Percentiles rank a stretch among this genome's conserved stretches.
Conservation (phyloP, 176 grass and related monocot species). For the Triticum timopheevii region DNA sequence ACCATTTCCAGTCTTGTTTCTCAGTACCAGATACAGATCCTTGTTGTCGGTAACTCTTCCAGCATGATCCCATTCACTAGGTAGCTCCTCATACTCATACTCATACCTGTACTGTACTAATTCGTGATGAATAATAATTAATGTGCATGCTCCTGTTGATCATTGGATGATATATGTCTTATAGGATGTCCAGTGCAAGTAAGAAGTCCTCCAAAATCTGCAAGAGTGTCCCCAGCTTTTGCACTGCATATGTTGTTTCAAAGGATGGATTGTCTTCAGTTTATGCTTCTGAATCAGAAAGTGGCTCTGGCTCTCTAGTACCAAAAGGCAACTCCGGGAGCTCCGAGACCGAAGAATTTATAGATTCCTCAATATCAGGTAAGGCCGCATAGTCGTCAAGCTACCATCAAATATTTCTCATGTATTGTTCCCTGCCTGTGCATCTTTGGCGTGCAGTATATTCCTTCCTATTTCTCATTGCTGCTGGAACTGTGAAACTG, state of each 20-base stretch:
- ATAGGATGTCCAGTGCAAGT: slow-evolving; percentile 26
- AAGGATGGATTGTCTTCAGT: slow-evolving; percentile 38
- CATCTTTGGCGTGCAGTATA: background rate
- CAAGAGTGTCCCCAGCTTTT: slow-evolving; percentile 40
- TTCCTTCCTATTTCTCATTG: slow-evolving; percentile 11
- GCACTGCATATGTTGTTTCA: slow-evolving; percentile 35
- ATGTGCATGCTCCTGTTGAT: background rate
- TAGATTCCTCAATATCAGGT: slow-evolving; percentile 34
- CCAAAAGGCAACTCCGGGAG: background rate
- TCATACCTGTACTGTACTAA: background rate
- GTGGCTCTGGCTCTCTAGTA: background rate
- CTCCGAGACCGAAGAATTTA: slow-evolving; percentile 4
- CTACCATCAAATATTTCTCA: background rate
- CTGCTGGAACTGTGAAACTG: slow-evolving; percentile 13
- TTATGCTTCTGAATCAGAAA: slow-evolving; percentile 19
- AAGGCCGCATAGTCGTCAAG: background rate
- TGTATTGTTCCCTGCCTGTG: background rate
- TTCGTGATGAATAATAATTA: background rate
- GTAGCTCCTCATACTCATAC: slow-evolving; percentile 5
- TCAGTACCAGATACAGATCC: slow-evolving; percentile 26
- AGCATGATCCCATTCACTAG: slow-evolving; percentile 17
- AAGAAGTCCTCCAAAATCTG: slow-evolving; percentile 41
- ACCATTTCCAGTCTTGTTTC: slow-evolving; percentile 32
- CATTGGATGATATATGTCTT: background rate
- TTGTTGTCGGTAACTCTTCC: slow-evolving; percentile 36